Base-by-base conservation (phyloP, 2,329 filamentous ascomycete genomes). In the Epichloe uncinata region DNA sequence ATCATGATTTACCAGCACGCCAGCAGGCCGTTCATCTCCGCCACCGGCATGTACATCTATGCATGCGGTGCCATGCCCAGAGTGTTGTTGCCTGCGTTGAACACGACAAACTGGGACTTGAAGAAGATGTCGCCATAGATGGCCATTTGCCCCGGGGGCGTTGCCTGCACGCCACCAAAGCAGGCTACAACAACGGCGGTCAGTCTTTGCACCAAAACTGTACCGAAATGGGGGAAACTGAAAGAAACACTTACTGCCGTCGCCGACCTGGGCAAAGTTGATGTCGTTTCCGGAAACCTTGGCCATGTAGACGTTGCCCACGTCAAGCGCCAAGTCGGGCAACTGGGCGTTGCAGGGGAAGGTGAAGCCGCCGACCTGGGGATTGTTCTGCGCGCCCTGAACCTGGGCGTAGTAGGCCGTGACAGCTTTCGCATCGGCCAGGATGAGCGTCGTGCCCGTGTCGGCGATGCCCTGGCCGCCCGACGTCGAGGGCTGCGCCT, bases 121-220 rank as follows among this genome's bases (percentile, higher is more conserved):
- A 81, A 79, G 60, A 81, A 73, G 57, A 79, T 73, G 58, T 80
- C 77, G 16, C 78, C 77, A 58, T 76, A 80, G 60, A 87, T 81
- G 64, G 81, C 77, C 37, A 84, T 63, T 30, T 68, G 66, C 13
- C 54, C 55, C 0, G 68, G 67, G 73, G 73, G 69, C 44, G 76
- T 78, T 34, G 75, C 72, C 67, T 87, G 83, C 16, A 87, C 66
- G 56, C 81, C 82, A 52, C 82, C 83, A 56, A 83, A 85, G 69
- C 83, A 87, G 50, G 70, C 73, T 75, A 22, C 4, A 37, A 37
- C 20, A 22, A 22, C 3, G 20, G 4, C 5, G 40, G 40, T 42
- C 11, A 42, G 40, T 42, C 3, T 42, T 22, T 9, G 13, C 20
- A 12, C 40, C 13, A 4, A 26, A 30, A 1, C 7, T 26, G 22